phyloP scores from a whole-genome alignment of 1,139 yeast genomes.

The Hansenula sp. region DNA sequence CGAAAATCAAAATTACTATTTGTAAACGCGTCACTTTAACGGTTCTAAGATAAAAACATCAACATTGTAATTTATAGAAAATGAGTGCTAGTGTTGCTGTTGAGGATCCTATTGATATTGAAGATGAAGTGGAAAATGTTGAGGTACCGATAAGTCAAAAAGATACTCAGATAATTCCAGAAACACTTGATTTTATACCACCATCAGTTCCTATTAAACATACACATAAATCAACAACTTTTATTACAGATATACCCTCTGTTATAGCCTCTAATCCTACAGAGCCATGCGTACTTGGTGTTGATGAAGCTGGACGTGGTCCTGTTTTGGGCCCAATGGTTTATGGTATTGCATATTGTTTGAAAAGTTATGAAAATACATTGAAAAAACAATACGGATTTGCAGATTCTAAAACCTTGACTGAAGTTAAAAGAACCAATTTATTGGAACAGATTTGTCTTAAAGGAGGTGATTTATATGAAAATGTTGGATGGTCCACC shows the following conservation, averaged over 20 bases:
- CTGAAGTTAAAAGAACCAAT: constrained; percentile 62
- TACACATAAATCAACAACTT: constrained; percentile 19
- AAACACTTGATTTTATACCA: constrained; percentile 16
- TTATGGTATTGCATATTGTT: constrained; percentile 80
- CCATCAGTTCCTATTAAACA: constrained; percentile 23
- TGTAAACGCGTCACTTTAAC: not conserved
- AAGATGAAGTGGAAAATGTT: not conserved
- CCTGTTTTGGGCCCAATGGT: constrained; percentile 98
- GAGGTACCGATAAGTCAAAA: not conserved
- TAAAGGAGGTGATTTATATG: constrained; percentile 37
- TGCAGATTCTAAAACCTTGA: constrained; percentile 88
- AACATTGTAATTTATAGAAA: not conserved
- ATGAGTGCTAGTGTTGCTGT: constrained; percentile 2
- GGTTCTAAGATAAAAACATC: too few relatives aligned
- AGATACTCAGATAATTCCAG: not conserved
- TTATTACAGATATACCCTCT: constrained; percentile 20
- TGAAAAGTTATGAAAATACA: constrained; percentile 44
- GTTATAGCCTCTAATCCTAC: constrained; percentile 18
- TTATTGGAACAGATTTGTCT: constrained; percentile 58
- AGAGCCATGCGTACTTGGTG: constrained; percentile 55
- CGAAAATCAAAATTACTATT: too few relatives aligned
- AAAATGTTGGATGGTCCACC: constrained; percentile 83
- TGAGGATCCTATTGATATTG: not conserved
- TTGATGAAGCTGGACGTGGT: constrained; percentile 98
- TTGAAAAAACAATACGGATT: constrained; percentile 66